phyloP scores from a whole-genome alignment of 345 rosid species.

The Citrus inodora region DNA sequence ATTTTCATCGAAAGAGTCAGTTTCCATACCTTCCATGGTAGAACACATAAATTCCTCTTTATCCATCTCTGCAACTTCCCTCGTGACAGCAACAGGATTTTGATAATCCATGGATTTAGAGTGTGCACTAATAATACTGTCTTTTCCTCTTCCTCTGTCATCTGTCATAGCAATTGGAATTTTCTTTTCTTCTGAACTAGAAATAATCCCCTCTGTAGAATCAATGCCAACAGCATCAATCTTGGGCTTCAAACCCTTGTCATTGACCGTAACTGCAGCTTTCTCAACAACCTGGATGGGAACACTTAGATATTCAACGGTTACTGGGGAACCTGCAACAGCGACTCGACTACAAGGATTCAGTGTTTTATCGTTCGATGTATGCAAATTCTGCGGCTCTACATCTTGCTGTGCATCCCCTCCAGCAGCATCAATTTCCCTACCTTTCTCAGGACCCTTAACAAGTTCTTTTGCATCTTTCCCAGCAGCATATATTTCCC shows the following conservation, averaged over 20 bases:
- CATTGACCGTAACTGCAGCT: background rate
- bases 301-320: slow-evolving; percentile 1
- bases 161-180: background rate
- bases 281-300: slow-evolving; percentile 8
- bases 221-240: slow-evolving; percentile 5
- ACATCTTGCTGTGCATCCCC: slow-evolving; percentile 6
- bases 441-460: background rate
- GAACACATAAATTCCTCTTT: slow-evolving; percentile 26
- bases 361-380: background rate
- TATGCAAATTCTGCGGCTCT: slow-evolving; percentile 4
- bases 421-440: slow-evolving; percentile 13
- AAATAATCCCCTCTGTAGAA: background rate
- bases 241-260: slow-evolving; percentile 8
- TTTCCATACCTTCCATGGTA: slow-evolving; percentile 49
- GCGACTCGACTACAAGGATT: slow-evolving; percentile 10
- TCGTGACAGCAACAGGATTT: slow-evolving; percentile 23
- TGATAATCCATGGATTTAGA: slow-evolving; percentile 20
- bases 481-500: slow-evolving; percentile 13
- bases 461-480: slow-evolving; percentile 4
- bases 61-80: slow-evolving; percentile 12
- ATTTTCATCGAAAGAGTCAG: slow-evolving; percentile 42
- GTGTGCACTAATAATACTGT: slow-evolving; percentile 10
- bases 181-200: slow-evolving; percentile 14
- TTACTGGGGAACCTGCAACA: background rate
- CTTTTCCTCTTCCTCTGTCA: slow-evolving; percentile 10